Conservation (phyloP, 1,284 basidiomycete species). For the Rhodotorula sp. region DNA sequence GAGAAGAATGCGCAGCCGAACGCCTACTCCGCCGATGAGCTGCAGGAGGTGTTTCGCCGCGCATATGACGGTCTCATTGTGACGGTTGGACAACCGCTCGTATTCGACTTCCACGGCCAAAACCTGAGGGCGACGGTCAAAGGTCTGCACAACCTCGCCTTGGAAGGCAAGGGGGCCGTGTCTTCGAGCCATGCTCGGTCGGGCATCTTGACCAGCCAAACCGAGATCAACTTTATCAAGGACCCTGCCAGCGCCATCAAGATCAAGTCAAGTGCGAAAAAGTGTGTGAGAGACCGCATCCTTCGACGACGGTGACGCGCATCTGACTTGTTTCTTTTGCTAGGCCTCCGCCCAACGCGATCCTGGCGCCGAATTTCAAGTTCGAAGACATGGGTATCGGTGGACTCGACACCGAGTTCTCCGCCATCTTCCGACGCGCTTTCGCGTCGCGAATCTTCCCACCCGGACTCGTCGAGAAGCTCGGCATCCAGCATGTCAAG, state of each 20-base stretch:
- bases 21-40: constrained; percentile 77
- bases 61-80: constrained; percentile 64
- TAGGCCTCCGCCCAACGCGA: constrained; percentile 88
- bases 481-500: constrained; percentile 98
- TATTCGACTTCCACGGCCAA: constrained; percentile 89
- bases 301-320: neutral
- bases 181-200: constrained; percentile 43
- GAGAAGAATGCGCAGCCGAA: constrained; percentile 38
- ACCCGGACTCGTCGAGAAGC: constrained; percentile 91
- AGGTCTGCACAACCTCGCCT: constrained; percentile 65
- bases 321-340: too few relatives aligned
- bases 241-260: constrained; percentile 77
- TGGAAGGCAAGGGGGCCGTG: constrained; percentile 52
- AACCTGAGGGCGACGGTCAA: constrained; percentile 74
- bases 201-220: constrained; percentile 87
- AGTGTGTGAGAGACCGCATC: constrained; percentile 53
- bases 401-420: constrained; percentile 93
- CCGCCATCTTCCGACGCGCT: constrained; percentile 95
- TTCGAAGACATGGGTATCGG: constrained; percentile 99
- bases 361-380: constrained; percentile 97
- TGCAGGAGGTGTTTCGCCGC: constrained; percentile 68
- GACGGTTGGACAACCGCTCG: constrained; percentile 66
- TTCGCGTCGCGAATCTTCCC: constrained; percentile 99
- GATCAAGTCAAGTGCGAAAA: constrained; percentile 88
- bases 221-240: constrained; percentile 86